A percentile compares a stretch with the other conserved stretches of the same genome.
These are phyloP conservation scores for Populus deltoides DNA, from an alignment of 345 rosid species.

Conservation along the genomic window DNA sequence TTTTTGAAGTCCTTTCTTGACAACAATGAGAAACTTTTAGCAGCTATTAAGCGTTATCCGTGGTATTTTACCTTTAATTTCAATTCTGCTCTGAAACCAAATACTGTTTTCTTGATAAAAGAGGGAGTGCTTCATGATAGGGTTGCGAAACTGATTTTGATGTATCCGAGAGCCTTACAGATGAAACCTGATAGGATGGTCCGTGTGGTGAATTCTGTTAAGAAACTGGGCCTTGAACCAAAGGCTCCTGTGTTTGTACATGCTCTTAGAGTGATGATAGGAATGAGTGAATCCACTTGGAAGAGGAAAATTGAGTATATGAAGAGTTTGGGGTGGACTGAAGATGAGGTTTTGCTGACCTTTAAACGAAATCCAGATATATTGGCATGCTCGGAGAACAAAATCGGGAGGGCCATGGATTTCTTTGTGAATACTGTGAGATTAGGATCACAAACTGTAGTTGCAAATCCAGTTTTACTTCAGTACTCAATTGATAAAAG, in stretches of 20 bases:
- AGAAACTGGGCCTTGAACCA: slow-evolving; percentile 19
- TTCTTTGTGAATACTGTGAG: slow-evolving; percentile 20
- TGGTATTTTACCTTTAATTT: slow-evolving; percentile 11
- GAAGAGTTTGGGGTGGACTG: slow-evolving; percentile 31
- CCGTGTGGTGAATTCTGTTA: slow-evolving; percentile 8
- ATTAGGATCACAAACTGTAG: neutral
- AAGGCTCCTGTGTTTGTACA: slow-evolving; percentile 10
- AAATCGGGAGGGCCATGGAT: slow-evolving; percentile 10
- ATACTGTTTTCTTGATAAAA: slow-evolving; percentile 12
- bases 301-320: slow-evolving; percentile 21
- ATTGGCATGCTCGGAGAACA: slow-evolving; percentile 13
- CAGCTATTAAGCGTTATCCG: slow-evolving; percentile 15
- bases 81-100: slow-evolving; percentile 7
- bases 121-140: slow-evolving; percentile 15
- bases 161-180: slow-evolving; percentile 4
- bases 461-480: slow-evolving; percentile 14
- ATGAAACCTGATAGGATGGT: slow-evolving; percentile 6
- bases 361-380: slow-evolving; percentile 15
- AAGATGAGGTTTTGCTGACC: slow-evolving; percentile 19
- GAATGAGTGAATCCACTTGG: slow-evolving; percentile 12
- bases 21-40: slow-evolving; percentile 6
- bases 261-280: slow-evolving; percentile 15
- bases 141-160: neutral
- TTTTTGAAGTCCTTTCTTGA: slow-evolving; percentile 7
- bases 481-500: slow-evolving; percentile 13